Conservation (phyloP, 371 early-diverging fungal species). For the Choanephora cucurbitarum region DNA sequence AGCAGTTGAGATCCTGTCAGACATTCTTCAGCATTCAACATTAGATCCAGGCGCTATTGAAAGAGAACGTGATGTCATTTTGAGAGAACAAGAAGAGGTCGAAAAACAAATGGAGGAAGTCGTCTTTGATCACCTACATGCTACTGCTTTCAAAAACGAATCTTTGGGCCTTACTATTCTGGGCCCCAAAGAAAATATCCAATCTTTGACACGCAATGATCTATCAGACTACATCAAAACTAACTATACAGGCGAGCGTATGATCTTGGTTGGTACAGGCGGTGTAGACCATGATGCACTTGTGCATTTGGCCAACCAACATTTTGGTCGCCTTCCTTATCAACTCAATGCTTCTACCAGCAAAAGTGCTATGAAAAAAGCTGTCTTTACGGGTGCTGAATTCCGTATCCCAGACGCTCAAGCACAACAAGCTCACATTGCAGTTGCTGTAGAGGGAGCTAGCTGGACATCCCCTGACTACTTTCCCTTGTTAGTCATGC, state of each 20-base stretch:
- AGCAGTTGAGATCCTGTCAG: conserved; percentile 91
- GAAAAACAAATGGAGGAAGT: conserved; percentile 96
- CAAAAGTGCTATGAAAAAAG: conserved; percentile 57
- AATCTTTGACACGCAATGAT: conserved; percentile 81
- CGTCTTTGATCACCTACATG: conserved; percentile 80
- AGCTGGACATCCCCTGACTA: conserved; percentile 95
- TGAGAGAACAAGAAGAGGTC: conserved; percentile 95
- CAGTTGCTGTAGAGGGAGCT: conserved; percentile 95
- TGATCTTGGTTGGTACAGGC: conserved; percentile 95
- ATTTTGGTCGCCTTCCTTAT: conserved; percentile 80
- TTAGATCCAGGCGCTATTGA: conserved; percentile 80
- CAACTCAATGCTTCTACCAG: conserved; percentile 44
- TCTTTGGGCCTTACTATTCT: conserved; percentile 93
- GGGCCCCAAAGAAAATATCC: conserved; percentile 91
- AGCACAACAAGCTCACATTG: conserved; percentile 92
- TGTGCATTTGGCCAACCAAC: conserved; percentile 86
- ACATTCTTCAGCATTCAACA: conserved; percentile 92
- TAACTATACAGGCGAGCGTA: conserved; percentile 96
- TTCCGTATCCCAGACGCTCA: conserved; percentile 71
- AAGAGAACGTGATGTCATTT: conserved; percentile 93
- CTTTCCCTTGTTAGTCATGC: conserved; percentile 92
- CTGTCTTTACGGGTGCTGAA: conserved; percentile 88
- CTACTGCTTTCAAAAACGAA: conserved; percentile 90
- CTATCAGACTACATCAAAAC: conserved; percentile 82
- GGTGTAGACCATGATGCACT: conserved; percentile 93